Conservation (phyloP, 164 flowering plant species). For the Aristolochia contorta region DNA sequence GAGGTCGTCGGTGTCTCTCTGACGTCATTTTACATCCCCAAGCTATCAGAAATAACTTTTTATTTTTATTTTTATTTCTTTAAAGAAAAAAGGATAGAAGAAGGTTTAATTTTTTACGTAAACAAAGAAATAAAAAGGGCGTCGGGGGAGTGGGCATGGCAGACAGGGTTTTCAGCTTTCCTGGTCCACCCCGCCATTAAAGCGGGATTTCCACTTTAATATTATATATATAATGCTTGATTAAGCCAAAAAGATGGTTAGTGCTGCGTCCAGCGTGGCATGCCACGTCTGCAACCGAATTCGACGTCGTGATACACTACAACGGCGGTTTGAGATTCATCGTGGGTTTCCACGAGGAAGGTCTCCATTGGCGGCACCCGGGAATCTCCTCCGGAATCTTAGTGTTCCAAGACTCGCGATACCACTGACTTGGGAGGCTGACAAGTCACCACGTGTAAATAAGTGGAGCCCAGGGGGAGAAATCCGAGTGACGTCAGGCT, state of each 20-base stretch:
- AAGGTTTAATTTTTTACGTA: no score
- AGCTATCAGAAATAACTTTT: no score
- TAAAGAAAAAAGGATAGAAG: no score
- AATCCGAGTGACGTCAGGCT: no score
- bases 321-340: background rate
- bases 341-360: conserved; percentile 3
- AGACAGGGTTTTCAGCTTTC: background rate
- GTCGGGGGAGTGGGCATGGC: no score
- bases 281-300: background rate
- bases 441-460: no score
- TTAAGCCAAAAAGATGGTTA: background rate
- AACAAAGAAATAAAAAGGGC: no score
- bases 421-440: no score
- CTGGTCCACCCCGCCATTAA: background rate
- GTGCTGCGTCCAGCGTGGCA: conserved; percentile 3
- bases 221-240: background rate
- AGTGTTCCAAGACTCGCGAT: no score
- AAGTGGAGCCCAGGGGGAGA: no score
- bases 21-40: background rate
- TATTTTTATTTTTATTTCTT: no score
- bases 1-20: background rate
- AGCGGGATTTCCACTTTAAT: conserved; percentile 2
- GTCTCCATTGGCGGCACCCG: background rate
- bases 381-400: no score
- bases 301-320: background rate